Evolutionary conservation across 805 yeast genomes (phyloP), one percentile per base, ranked within the genome.

Genomic region (Zygotorulaspora chibaensis): DNA sequence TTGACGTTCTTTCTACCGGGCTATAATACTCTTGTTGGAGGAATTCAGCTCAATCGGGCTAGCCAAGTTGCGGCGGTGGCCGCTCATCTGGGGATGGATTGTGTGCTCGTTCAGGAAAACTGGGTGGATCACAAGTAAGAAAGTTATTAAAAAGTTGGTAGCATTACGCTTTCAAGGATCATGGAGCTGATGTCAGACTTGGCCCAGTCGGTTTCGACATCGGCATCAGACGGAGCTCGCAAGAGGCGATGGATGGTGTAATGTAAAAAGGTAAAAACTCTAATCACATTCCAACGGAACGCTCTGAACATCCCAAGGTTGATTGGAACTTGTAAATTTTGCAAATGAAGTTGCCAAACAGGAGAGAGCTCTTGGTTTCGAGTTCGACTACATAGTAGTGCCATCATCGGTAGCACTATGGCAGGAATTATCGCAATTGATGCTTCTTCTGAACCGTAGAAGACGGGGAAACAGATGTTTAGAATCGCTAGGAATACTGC

Each of bases 221-320:
- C 43, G 70, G 70, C 36, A 60, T 65, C 40, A 61, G 70, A 54
- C 53, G 65, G 41, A 65, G 69, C 1, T 65, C 64, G 57, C 54
- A 64, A 44, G 64, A 62, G 31, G 61, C 69, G 4, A 42, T 65
- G 50, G 47, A 46, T 9, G 65, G 59, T 8, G 56, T 60, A 12
- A 56, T 48, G 17, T 51, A 42, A 3, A 50, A 59, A 35, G 70
- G 70, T 20, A 56, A 50, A 44, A 66, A 66, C 35, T 69, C 70
- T 37, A 66, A 61, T 35, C 66, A 69, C 12, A 67, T 65, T 47
- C 70, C 70, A 40, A 69, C 70, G 5, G 70, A 68, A 33, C 65
- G 68, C 45, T 65, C 69, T 17, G 69, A 65, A 46, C 69, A 65
- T 45, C 61, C 61, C 62, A 58, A 38, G 69, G 69, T 46, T 69